Conservation (phyloP, 2,329 filamentous ascomycete genomes). For the Alternaria metachromatica region DNA sequence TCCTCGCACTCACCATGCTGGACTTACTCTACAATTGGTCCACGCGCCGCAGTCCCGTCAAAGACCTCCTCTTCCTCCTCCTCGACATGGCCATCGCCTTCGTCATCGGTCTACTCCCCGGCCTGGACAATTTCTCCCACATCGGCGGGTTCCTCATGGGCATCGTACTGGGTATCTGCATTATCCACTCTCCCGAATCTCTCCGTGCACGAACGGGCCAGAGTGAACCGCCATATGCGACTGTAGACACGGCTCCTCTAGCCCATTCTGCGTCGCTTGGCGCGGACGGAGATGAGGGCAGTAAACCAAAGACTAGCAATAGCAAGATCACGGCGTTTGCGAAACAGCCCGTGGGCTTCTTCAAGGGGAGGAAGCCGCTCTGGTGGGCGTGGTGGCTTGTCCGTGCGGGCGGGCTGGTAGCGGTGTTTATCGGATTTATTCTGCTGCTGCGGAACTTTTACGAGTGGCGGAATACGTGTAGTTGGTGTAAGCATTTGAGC, state of each 20-base stretch:
- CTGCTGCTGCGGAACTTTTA: conserved; percentile 93
- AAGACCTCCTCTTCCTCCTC: conserved; percentile 86
- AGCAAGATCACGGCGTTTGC: conserved; percentile 52
- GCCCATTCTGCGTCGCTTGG: conserved; percentile 9
- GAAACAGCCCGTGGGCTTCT: conserved; percentile 71
- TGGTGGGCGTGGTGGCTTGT: conserved; percentile 99
- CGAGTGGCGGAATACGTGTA: conserved; percentile 74
- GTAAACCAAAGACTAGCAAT: not conserved
- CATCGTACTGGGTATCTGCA: conserved; percentile 80
- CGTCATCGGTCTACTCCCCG: conserved; percentile 87
- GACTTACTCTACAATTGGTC: conserved; percentile 94
- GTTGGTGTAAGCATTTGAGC: conserved; percentile 94
- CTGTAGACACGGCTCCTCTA: conserved; percentile 55
- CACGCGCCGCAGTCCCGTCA: conserved; percentile 75
- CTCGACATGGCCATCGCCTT: conserved; percentile 89
- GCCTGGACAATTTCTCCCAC: conserved; percentile 95
- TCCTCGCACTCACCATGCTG: conserved; percentile 85
- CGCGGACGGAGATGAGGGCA: not conserved
- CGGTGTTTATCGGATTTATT: conserved; percentile 85
- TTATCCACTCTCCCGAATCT: conserved; percentile 85
- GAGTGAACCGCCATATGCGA: conserved; percentile 72
- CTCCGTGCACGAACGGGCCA: conserved; percentile 76
- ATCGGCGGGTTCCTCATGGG: conserved; percentile 97
- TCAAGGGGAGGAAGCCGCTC: conserved; percentile 87
- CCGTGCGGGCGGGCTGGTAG: conserved; percentile 76